A percentile compares a stretch with the other conserved stretches of the same genome.
phyloP scores from a whole-genome alignment of 192 early-diverging fungal species.

The Entomortierella beljakovae region DNA sequence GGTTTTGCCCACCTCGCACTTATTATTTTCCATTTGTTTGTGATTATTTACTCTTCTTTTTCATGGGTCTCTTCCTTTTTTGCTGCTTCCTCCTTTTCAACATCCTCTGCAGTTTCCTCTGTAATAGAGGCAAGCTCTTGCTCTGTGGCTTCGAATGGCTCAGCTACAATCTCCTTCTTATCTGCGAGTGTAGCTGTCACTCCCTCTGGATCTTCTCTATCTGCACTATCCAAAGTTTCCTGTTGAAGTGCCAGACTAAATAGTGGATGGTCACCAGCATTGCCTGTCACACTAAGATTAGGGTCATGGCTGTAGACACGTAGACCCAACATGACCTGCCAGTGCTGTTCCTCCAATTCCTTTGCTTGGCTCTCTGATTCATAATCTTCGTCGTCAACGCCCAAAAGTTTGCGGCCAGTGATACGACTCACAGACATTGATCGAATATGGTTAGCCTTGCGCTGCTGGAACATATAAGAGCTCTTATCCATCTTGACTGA shows the following conservation, averaged over 20 bases:
- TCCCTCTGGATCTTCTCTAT: slow-evolving; percentile 27
- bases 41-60: background rate
- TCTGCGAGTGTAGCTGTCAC: slow-evolving; percentile 37
- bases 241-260: background rate
- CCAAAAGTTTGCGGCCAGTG: slow-evolving; percentile 35
- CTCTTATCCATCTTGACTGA: slow-evolving; percentile 53
- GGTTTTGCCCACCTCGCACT: too few relatives aligned
- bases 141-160: slow-evolving; percentile 15
- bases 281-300: slow-evolving; percentile 9
- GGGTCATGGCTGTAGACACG: slow-evolving; percentile 50
- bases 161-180: slow-evolving; percentile 22
- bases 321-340: slow-evolving; percentile 55
- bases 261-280: slow-evolving; percentile 22
- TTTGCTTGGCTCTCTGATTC: slow-evolving; percentile 10
- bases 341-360: slow-evolving; percentile 25
- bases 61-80: background rate
- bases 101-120: background rate
- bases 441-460: slow-evolving; percentile 34
- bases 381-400: slow-evolving; percentile 52
- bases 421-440: slow-evolving; percentile 40
- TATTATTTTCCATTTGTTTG: background rate
- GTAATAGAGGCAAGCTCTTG: background rate
- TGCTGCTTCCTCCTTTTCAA: background rate
- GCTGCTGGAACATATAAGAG: slow-evolving; percentile 47
- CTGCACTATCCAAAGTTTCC: slow-evolving; percentile 1